phyloP scores from a whole-genome alignment of 1,284 basidiomycete genomes.

The Fomitiporia mediterranea region DNA sequence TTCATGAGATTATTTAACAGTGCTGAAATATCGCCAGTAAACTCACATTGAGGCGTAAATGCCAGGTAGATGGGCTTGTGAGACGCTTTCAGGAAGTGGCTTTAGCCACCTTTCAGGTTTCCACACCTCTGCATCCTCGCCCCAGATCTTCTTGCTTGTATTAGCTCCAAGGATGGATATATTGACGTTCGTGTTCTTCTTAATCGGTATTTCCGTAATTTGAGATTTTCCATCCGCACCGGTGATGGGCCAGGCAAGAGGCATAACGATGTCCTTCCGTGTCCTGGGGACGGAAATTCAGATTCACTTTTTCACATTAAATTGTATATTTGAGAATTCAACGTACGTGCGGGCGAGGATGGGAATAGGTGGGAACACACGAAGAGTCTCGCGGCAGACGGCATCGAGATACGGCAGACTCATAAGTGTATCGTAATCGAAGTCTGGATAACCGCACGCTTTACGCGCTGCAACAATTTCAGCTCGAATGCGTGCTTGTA shows the following conservation, averaged over 20 bases:
- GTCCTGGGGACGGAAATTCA: not conserved
- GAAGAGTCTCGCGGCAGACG: slow-evolving; percentile 36
- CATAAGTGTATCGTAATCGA: slow-evolving; percentile 34
- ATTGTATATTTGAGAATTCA: not conserved
- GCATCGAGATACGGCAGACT: slow-evolving; percentile 36
- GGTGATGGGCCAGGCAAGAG: slow-evolving; percentile 9
- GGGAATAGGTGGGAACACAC: slow-evolving; percentile 30
- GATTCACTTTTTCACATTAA: not conserved
- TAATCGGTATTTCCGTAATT: slow-evolving; percentile 11
- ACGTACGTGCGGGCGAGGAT: slow-evolving; percentile 25
- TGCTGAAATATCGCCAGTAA: not conserved
- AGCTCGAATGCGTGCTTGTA: slow-evolving; percentile 28
- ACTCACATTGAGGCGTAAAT: slow-evolving; percentile 16
- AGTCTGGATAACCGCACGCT: slow-evolving; percentile 18
- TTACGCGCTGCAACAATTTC: slow-evolving; percentile 27
- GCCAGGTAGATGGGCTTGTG: slow-evolving; percentile 13
- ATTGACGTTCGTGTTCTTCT: slow-evolving; percentile 11
- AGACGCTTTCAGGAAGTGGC: slow-evolving; percentile 9
- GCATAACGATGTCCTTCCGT: slow-evolving; percentile 12
- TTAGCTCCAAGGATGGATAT: slow-evolving; percentile 14
- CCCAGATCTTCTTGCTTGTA: slow-evolving; percentile 16
- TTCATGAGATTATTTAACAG: not conserved
- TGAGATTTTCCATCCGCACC: slow-evolving; percentile 12
- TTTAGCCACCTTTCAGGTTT: slow-evolving; percentile 18
- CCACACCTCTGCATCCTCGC: slow-evolving; percentile 18